Conservation (phyloP, 2,329 filamentous ascomycete species). For the Hirsutella rhossiliensis region DNA sequence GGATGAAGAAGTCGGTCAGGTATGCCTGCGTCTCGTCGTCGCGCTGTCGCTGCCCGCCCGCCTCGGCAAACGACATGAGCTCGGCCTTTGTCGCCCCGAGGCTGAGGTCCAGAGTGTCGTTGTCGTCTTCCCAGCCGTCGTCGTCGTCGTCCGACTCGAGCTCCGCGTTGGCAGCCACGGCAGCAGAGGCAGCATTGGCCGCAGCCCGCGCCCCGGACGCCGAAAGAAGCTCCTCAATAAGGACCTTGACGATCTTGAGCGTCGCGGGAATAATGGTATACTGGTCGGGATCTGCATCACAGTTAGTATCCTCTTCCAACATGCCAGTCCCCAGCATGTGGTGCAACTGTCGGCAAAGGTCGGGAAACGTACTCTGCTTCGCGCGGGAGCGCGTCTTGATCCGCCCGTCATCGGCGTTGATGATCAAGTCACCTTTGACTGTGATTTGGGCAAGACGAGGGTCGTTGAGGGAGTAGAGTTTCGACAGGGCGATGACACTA, state of each 20-base stretch:
- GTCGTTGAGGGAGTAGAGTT: constrained; percentile 81
- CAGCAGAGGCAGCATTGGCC: constrained; percentile 50
- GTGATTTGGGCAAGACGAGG: constrained; percentile 63
- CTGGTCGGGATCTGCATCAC: constrained; percentile 61
- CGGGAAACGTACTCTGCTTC: constrained; percentile 50
- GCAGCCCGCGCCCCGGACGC: constrained; percentile 56
- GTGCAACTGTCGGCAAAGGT: not conserved
- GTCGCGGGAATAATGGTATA: constrained; percentile 80
- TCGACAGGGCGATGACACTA: constrained; percentile 84
- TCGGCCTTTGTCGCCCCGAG: constrained; percentile 57
- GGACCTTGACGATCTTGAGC: constrained; percentile 91
- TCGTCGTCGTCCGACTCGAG: constrained; percentile 57
- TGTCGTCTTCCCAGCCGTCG: constrained; percentile 83
- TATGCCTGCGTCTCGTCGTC: constrained; percentile 89
- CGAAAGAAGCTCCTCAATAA: constrained; percentile 81
- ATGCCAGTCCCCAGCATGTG: not conserved
- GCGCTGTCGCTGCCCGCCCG: constrained; percentile 48
- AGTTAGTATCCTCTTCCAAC: constrained; percentile 5
- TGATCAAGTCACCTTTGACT: constrained; percentile 86
- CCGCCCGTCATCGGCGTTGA: constrained; percentile 57
- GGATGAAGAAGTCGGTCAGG: constrained; percentile 68
- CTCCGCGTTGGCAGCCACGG: constrained; percentile 44
- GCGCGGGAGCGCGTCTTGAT: constrained; percentile 94
- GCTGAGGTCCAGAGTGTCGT: constrained; percentile 64
- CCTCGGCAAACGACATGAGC: constrained; percentile 65